Percentiles rank a stretch among this genome's conserved stretches.
Evolutionary conservation across 2,329 filamentous ascomycete genomes (phyloP).

Genomic region (Fusarium sp.): DNA sequence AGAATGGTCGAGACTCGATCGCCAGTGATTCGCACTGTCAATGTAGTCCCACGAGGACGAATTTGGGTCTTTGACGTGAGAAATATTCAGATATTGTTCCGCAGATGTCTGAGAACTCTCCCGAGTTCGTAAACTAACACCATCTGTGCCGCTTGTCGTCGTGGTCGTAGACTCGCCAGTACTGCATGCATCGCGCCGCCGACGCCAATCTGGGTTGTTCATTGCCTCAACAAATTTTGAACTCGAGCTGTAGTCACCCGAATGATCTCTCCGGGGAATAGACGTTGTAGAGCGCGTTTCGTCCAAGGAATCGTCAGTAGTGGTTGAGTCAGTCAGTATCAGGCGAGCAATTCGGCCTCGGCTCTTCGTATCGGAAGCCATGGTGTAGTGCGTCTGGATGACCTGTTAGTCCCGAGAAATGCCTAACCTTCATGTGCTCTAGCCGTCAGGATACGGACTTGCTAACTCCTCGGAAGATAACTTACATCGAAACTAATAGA

Average conservation of each 20-base stretch:
- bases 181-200: slow-evolving; percentile 39
- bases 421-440: not conserved
- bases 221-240: slow-evolving; percentile 53
- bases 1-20: slow-evolving; percentile 14
- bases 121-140: not conserved
- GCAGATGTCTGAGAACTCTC: not conserved
- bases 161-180: slow-evolving; percentile 23
- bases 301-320: slow-evolving; percentile 28
- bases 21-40: slow-evolving; percentile 8
- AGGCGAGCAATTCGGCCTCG: slow-evolving; percentile 18
- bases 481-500: slow-evolving; percentile 5
- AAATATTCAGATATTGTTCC: not conserved
- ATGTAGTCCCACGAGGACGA: slow-evolving; percentile 18
- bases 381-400: slow-evolving; percentile 3
- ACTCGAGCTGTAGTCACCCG: slow-evolving; percentile 36
- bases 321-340: slow-evolving; percentile 13
- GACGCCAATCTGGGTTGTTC: slow-evolving; percentile 56
- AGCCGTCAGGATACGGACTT: not conserved
- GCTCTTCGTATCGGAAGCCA: slow-evolving; percentile 25
- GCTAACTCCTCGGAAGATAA: not conserved
- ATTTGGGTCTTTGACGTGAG: not conserved
- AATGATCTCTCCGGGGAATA: slow-evolving; percentile 24
- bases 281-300: slow-evolving; percentile 21
- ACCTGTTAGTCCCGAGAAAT: not conserved
- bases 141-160: slow-evolving; percentile 3